These are phyloP conservation scores for Porphyrellus cyaneotinctus DNA, from an alignment of 768 basidiomycete genomes.

Conservation along the genomic window DNA sequence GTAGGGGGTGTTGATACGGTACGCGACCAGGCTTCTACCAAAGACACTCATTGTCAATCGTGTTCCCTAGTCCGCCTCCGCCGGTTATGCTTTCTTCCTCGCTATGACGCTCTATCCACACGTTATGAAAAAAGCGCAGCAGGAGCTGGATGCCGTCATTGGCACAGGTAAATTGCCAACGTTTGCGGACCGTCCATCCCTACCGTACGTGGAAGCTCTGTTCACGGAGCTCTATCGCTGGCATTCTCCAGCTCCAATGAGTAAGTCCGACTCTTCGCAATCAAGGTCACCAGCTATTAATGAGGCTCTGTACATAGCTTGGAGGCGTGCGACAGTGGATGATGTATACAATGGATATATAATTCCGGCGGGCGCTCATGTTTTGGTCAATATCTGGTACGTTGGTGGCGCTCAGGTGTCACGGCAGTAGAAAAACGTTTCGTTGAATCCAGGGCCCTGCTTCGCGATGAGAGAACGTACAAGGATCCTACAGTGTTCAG, in stretches of 20 bases:
- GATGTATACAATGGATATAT: constrained; percentile 20
- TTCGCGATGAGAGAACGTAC: constrained; percentile 18
- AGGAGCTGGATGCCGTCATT: constrained; percentile 26
- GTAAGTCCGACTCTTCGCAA: neutral
- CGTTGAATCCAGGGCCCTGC: constrained; percentile 11
- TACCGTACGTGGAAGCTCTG: constrained; percentile 29
- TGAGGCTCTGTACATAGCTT: neutral
- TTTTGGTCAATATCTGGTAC: constrained; percentile 20
- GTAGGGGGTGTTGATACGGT: constrained; percentile 28
- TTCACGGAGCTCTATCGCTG: constrained; percentile 24
- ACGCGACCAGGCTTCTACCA: constrained; percentile 17
- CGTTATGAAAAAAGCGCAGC: constrained; percentile 25
- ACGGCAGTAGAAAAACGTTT: too few relatives aligned
- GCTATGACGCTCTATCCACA: constrained; percentile 29
- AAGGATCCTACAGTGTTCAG: constrained; percentile 16
- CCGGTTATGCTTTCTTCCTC: constrained; percentile 16
- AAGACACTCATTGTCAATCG: neutral
- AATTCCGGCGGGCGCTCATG: constrained; percentile 16
- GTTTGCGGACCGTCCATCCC: constrained; percentile 20
- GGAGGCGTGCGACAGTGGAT: constrained; percentile 5
- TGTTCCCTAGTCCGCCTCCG: constrained; percentile 11
- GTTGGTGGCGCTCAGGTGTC: neutral
- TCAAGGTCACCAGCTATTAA: neutral
- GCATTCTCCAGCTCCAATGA: constrained; percentile 16
- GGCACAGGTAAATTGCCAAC: constrained; percentile 22